A percentile compares a stretch with the other conserved stretches of the same genome.
Evolutionary conservation across 2,329 filamentous ascomycete species (phyloP).

Genomic region (Sclerotinia minor): DNA sequence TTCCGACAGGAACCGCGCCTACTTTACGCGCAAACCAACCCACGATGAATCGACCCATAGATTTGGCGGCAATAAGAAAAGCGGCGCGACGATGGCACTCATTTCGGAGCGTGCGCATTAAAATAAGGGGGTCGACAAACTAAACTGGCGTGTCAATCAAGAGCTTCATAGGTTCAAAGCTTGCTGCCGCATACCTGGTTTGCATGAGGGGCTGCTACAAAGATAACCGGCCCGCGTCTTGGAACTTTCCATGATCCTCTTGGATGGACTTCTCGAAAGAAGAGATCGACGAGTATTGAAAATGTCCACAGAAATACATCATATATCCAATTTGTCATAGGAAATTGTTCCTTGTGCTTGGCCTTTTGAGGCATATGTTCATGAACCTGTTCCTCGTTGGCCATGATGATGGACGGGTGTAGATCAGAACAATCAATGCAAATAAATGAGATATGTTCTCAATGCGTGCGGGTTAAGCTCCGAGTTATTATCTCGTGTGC

Average conservation of each 20-base stretch:
- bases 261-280: slow-evolving; percentile 97
- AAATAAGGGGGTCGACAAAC: slow-evolving; percentile 93
- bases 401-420: slow-evolving; percentile 19
- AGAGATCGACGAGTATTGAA: slow-evolving; percentile 85
- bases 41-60: slow-evolving; percentile 85
- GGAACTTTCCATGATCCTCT: slow-evolving; percentile 95
- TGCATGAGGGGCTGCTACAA: slow-evolving; percentile 94
- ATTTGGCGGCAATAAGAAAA: slow-evolving; percentile 93
- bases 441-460: not conserved
- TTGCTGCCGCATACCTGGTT: slow-evolving; percentile 68
- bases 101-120: slow-evolving; percentile 82
- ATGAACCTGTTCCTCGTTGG: slow-evolving; percentile 26
- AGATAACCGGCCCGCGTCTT: slow-evolving; percentile 82
- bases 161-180: slow-evolving; percentile 1
- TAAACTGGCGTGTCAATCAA: slow-evolving; percentile 44
- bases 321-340: slow-evolving; percentile 59
- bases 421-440: slow-evolving; percentile 6
- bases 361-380: slow-evolving; percentile 27
- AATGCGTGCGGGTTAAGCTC: not conserved
- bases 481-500: slow-evolving; percentile 1
- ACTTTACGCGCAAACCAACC: slow-evolving; percentile 82
- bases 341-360: slow-evolving; percentile 27
- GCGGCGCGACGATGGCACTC: slow-evolving; percentile 87
- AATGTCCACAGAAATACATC: slow-evolving; percentile 76
- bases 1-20: slow-evolving; percentile 88